Evolutionary conservation across 1,284 basidiomycete species (phyloP).

Genomic region (Ustilago shanxiensis): DNA sequence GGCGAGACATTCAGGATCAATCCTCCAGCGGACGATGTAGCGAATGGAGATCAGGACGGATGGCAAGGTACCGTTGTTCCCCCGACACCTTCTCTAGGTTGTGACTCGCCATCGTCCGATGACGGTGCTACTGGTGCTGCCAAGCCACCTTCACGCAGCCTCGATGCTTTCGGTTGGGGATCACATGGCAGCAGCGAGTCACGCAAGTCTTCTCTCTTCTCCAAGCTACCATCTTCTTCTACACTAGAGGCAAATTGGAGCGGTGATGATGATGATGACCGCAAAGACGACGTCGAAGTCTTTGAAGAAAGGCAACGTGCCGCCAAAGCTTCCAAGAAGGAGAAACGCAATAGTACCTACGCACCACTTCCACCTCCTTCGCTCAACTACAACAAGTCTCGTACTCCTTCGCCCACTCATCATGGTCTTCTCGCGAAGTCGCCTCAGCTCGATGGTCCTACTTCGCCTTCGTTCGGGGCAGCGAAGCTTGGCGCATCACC

Average conservation of each 20-base stretch:
- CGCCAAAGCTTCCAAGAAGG: constrained; percentile 40
- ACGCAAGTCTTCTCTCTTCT: constrained; percentile 36
- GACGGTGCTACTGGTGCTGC: constrained; percentile 7
- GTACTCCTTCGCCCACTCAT: constrained; percentile 40
- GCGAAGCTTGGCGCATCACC: constrained; percentile 8
- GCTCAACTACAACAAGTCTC: constrained; percentile 30
- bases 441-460: constrained; percentile 29
- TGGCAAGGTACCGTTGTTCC: constrained; percentile 50
- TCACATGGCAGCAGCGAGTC: constrained; percentile 10
- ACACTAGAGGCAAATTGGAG: constrained; percentile 50
- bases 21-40: constrained; percentile 16
- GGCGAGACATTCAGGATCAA: constrained; percentile 33
- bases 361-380: constrained; percentile 35
- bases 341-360: constrained; percentile 22
- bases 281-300: constrained; percentile 35
- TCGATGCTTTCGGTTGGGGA: constrained; percentile 48
- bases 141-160: constrained; percentile 29
- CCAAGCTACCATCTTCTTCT: constrained; percentile 31
- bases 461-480: constrained; percentile 8
- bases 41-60: constrained; percentile 8
- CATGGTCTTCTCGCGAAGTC: constrained; percentile 31
- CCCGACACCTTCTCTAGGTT: constrained; percentile 42
- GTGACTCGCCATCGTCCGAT: constrained; percentile 39
- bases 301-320: constrained; percentile 35
- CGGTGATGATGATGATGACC: constrained; percentile 47